Base-by-base conservation (phyloP, 306 rosid genomes). In the Cucurbita maxima region DNA sequence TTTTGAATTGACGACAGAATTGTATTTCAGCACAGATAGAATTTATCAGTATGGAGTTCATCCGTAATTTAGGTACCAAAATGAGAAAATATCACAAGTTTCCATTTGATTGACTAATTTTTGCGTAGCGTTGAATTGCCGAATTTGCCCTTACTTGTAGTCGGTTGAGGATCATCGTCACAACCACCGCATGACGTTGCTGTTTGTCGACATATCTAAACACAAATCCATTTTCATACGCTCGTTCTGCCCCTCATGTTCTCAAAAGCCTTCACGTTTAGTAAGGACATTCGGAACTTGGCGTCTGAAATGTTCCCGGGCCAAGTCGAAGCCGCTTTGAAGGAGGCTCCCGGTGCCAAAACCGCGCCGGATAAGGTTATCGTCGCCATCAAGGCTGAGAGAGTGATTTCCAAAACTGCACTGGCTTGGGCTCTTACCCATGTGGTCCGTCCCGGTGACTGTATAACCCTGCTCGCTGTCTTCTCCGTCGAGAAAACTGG, bases 381-480 rank as follows among this genome's bases (percentile, higher is more conserved):
- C 4, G 96, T 88, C 25, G 97, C 99, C 12, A 87, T 91, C 43
- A 94, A 88, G 76, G 97, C 95, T 4, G 97, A 86, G 85, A 89
- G 76, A 76, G 81, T 84, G 76, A 86, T 94, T 69, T 89, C 95
- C 57, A 91, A 87, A 76, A 40, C 86, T 25, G 86, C 96, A 52
- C 82, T 94, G 70, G 88, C 88, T 5, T 94, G 97, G 99, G 99
- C 96, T 20, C 95, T 94, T 72, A 85, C 93, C 76, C 96, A 94
- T 72, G 89, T 94, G 41, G 92, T 84, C 76, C 95, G 83, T 54
- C 90, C 88, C 70, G 83, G 84, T 72, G 95, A 91, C 58, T 80
- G 88, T 68, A 86, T 94, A 48, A 91, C 97, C 10, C 82, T 94
- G 20, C 92, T 94, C 57, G 97, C 99, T 60, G 84, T 94, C 5